These are phyloP conservation scores for Sedum album DNA, from an alignment of 164 flowering plant genomes.

Conservation along the genomic window DNA sequence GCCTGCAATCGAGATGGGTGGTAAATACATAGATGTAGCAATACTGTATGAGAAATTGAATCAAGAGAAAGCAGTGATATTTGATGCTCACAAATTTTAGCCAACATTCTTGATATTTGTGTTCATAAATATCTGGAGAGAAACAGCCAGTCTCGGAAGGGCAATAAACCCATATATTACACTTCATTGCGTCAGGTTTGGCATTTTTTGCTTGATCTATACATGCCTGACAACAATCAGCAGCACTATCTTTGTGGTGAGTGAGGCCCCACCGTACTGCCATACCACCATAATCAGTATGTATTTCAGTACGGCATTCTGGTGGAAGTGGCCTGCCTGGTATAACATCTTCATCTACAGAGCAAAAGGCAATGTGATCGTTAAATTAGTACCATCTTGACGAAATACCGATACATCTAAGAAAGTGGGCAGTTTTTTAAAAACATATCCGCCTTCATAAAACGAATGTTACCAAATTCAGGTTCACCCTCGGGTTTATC, in stretches of 20 bases:
- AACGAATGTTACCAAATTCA: slow-evolving; percentile 45
- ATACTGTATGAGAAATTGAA: neutral
- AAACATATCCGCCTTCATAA: neutral
- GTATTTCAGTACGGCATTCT: slow-evolving; percentile 76
- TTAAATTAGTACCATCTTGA: neutral
- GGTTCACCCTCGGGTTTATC: slow-evolving; percentile 66
- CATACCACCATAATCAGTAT: slow-evolving; percentile 83
- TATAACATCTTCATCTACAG: slow-evolving; percentile 51
- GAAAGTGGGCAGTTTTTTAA: neutral
- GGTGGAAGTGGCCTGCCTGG: slow-evolving; percentile 81
- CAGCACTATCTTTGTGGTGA: slow-evolving; percentile 90
- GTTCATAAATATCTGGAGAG: slow-evolving; percentile 93
- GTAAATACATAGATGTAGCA: no score
- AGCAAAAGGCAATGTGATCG: slow-evolving; percentile 6
- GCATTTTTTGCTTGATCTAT: slow-evolving; percentile 85
- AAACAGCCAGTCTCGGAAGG: slow-evolving; percentile 80
- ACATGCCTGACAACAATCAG: slow-evolving; percentile 97
- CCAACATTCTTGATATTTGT: slow-evolving; percentile 91
- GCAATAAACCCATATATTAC: slow-evolving; percentile 98
- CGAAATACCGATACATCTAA: neutral
- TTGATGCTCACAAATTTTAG: slow-evolving; percentile 65
- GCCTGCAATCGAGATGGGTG: slow-evolving; percentile 38
- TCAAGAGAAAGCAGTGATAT: neutral
- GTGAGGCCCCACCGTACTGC: slow-evolving; percentile 98
- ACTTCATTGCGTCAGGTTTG: slow-evolving; percentile 65